Evolutionary conservation across 129 eudicot genomes (phyloP).

Genomic region (Flaveria sonorensis): DNA sequence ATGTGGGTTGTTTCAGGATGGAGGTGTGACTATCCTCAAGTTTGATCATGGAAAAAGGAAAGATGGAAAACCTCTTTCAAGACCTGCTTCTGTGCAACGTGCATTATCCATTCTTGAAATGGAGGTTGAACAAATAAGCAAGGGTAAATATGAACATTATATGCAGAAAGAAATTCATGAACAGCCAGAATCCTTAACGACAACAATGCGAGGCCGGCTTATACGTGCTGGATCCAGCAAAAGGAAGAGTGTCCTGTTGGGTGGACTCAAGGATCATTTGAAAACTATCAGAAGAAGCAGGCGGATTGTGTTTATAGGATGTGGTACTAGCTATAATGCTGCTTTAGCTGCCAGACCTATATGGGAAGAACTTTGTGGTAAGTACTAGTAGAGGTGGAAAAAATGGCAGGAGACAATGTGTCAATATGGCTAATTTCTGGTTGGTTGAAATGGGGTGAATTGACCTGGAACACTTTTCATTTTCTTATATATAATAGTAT

Average conservation of each 20-base stretch:
- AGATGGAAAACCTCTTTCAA: constrained; percentile 48
- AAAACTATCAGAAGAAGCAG: constrained; percentile 96
- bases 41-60: constrained; percentile 70
- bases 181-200: constrained; percentile 91
- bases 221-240: constrained; percentile 90
- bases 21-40: constrained; percentile 82
- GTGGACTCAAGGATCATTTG: constrained; percentile 93
- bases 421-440: background rate
- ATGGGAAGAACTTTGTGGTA: constrained; percentile 96
- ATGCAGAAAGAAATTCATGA: constrained; percentile 99
- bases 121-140: constrained; percentile 98
- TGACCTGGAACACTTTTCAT: background rate
- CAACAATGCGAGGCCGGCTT: constrained; percentile 95
- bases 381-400: constrained; percentile 8
- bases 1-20: constrained; percentile 55
- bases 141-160: constrained; percentile 90
- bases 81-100: constrained; percentile 91
- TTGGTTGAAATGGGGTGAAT: background rate
- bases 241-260: constrained; percentile 76
- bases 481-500: background rate
- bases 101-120: constrained; percentile 93
- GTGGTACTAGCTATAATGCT: constrained; percentile 98
- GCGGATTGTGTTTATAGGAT: constrained; percentile 89
- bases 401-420: background rate
- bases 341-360: constrained; percentile 94